phyloP scores from a whole-genome alignment of 129 eudicot species.

The Solidago caesia region DNA sequence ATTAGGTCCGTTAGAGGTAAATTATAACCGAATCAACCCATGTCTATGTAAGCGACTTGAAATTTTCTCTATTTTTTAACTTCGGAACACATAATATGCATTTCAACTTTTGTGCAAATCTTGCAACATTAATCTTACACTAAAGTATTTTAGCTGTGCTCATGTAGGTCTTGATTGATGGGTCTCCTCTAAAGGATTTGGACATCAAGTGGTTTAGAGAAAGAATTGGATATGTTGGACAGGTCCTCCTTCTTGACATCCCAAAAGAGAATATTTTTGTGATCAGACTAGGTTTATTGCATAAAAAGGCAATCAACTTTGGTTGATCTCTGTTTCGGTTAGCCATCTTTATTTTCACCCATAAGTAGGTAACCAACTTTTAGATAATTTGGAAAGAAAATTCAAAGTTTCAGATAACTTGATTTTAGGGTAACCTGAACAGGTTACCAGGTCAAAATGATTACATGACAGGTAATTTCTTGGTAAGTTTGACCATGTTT shows the following conservation, averaged over 20 bases:
- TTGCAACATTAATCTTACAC: constrained; percentile 1
- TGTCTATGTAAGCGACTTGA: background rate
- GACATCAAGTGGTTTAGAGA: constrained; percentile 88
- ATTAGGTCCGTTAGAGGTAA: background rate
- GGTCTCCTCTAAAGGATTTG: constrained; percentile 63
- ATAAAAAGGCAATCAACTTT: constrained; percentile 1
- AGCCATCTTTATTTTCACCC: background rate
- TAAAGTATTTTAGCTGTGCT: constrained; percentile 14
- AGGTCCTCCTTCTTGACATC: constrained; percentile 49
- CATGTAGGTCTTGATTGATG: constrained; percentile 78
- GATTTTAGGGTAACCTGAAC: background rate
- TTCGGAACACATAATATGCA: background rate
- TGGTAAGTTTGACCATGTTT: constrained; percentile 7
- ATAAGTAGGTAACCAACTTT: constrained; percentile 7
- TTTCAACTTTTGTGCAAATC: constrained; percentile 4
- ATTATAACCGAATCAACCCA: background rate
- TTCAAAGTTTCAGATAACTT: background rate
- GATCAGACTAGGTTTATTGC: constrained; percentile 1
- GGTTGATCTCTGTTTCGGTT: background rate
- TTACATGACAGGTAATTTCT: background rate
- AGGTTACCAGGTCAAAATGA: background rate
- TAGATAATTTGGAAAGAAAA: background rate
- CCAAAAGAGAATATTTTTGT: constrained; percentile 15
- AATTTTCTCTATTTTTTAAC: constrained; percentile 4
- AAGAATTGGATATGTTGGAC: constrained; percentile 96